phyloP scores from a whole-genome alignment of 768 basidiomycete species.

The Bullera alba region DNA sequence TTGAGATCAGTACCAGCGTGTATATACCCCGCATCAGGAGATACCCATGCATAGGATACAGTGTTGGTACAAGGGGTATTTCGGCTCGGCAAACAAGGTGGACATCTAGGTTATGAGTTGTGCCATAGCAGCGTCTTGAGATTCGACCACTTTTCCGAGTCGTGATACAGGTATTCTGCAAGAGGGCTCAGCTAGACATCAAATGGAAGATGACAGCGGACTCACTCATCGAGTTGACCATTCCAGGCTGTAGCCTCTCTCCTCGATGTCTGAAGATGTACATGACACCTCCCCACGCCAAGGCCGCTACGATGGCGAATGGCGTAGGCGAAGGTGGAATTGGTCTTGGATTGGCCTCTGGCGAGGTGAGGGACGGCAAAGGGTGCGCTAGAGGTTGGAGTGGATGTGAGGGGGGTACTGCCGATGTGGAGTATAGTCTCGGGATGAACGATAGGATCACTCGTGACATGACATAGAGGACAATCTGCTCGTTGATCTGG shows the following conservation, averaged over 20 bases:
- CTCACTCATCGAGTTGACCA: conserved; percentile 84
- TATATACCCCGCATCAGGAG: neutral
- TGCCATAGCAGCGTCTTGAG: conserved; percentile 85
- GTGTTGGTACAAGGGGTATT: neutral
- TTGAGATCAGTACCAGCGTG: neutral
- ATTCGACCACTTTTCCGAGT: conserved; percentile 79
- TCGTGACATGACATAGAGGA: conserved; percentile 89
- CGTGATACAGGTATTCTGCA: conserved; percentile 72
- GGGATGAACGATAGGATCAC: conserved; percentile 88
- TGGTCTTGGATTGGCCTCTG: conserved; percentile 49
- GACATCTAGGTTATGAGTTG: conserved; percentile 55
- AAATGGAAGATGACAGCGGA: neutral
- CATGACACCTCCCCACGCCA: conserved; percentile 95
- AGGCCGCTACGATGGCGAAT: conserved; percentile 78
- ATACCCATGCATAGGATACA: neutral
- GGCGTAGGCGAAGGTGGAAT: conserved; percentile 75
- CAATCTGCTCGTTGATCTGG: conserved; percentile 60
- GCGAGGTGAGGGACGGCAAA: conserved; percentile 44
- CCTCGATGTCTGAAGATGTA: conserved; percentile 82
- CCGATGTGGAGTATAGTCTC: conserved; percentile 51
- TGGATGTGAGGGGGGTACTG: conserved; percentile 47
- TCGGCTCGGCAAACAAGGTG: neutral
- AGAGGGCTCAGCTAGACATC: neutral
- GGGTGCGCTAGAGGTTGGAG: conserved; percentile 34
- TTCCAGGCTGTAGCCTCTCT: conserved; percentile 89